phyloP scores from a whole-genome alignment of 192 early-diverging fungal genomes.

The Polychytrium aggregatum region DNA sequence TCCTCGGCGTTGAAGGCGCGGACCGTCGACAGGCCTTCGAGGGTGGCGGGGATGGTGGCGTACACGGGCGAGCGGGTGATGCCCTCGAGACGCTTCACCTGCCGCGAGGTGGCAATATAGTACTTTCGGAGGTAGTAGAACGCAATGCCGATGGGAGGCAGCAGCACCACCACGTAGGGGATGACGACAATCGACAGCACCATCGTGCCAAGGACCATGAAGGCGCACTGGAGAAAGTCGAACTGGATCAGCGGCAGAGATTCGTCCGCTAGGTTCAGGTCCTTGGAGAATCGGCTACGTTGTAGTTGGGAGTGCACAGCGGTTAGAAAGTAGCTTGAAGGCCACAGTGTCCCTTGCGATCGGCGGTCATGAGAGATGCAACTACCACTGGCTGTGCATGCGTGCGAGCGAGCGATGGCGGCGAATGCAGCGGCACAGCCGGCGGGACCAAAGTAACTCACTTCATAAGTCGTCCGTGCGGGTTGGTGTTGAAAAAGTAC shows the following conservation, averaged over 20 bases:
- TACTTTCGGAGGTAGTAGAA: constrained; percentile 38
- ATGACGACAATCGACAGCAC: constrained; percentile 50
- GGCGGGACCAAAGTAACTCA: constrained; percentile 18
- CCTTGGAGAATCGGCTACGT: constrained; percentile 28
- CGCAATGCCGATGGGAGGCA: constrained; percentile 28
- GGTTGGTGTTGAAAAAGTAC: constrained; percentile 46
- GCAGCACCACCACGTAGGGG: constrained; percentile 40
- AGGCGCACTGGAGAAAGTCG: constrained; percentile 45
- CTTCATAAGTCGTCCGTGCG: constrained; percentile 54
- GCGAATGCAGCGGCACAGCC: constrained; percentile 3
- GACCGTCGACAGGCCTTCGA: constrained; percentile 60
- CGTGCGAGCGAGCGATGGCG: background rate
- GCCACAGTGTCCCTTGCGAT: too few species aligned
- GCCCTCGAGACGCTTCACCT: constrained; percentile 60
- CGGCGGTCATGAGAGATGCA: too few species aligned
- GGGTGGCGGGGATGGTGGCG: constrained; percentile 43
- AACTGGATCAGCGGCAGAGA: constrained; percentile 39
- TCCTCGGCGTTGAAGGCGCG: constrained; percentile 48
- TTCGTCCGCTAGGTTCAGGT: constrained; percentile 54
- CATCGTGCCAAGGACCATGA: constrained; percentile 54
- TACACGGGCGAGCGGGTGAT: constrained; percentile 55
- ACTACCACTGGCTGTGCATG: too few species aligned
- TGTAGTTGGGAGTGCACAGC: too few species aligned
- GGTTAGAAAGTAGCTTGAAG: too few species aligned
- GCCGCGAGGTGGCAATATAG: constrained; percentile 47